Evolutionary conservation across 2,329 filamentous ascomycete species (phyloP).

Genomic region (Fusarium cyanostomum): DNA sequence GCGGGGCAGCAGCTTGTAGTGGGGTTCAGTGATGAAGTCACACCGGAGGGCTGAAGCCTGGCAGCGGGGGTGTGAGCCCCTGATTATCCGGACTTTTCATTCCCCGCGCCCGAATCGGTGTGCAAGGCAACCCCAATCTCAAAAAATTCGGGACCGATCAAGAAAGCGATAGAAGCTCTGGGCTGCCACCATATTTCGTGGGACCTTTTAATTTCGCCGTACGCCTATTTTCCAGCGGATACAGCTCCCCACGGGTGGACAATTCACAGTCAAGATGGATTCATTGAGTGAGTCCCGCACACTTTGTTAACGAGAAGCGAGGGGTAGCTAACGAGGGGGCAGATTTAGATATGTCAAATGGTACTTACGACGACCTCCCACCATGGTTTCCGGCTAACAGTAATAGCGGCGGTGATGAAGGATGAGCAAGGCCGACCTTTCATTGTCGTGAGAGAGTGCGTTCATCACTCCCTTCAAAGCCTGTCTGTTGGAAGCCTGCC

Average conservation of each 20-base stretch:
- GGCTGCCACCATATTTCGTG: constrained; percentile 41
- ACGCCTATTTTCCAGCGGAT: constrained; percentile 36
- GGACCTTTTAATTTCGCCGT: constrained; percentile 37
- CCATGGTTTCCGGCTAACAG: constrained; percentile 31
- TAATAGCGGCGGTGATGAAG: constrained; percentile 79
- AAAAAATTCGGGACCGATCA: constrained; percentile 48
- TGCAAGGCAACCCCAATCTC: constrained; percentile 45
- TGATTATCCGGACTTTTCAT: constrained; percentile 45
- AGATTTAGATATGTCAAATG: constrained; percentile 87
- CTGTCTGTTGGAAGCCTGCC: constrained; percentile 8
- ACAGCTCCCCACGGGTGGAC: constrained; percentile 43
- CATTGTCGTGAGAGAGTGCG: constrained; percentile 97
- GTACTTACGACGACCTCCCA: constrained; percentile 58
- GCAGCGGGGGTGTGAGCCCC: constrained; percentile 23
- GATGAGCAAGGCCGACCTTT: constrained; percentile 98
- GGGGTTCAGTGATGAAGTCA: constrained; percentile 42
- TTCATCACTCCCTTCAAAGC: constrained; percentile 38
- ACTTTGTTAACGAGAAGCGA: constrained; percentile 36
- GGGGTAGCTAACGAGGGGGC: constrained; percentile 50
- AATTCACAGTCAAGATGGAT: constrained; percentile 47
- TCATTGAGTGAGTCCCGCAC: constrained; percentile 51
- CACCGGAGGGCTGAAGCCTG: constrained; percentile 19
- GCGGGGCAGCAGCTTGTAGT: constrained; percentile 37
- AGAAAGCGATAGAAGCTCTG: constrained; percentile 45
- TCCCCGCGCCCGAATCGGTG: constrained; percentile 47